A percentile compares a stretch with the other conserved stretches of the same genome.
phyloP scores from a whole-genome alignment of 345 rosid genomes.

The Populus deltoides region DNA sequence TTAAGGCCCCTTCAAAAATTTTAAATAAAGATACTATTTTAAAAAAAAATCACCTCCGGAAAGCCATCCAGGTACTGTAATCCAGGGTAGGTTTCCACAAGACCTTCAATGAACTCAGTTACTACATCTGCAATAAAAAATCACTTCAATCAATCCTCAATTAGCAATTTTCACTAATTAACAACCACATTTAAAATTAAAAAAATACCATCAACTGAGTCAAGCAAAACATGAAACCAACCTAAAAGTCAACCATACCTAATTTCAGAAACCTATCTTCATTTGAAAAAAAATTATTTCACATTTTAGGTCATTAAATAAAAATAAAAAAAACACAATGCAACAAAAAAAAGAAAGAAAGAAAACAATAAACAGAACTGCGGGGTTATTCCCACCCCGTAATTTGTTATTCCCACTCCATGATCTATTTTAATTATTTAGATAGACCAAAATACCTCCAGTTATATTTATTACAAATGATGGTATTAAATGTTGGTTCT shows the following conservation, averaged over 20 bases:
- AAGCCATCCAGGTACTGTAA: slow-evolving; percentile 89
- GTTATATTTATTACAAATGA: too few relatives aligned
- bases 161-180: neutral
- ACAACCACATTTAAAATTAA: neutral
- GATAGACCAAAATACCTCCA: too few relatives aligned
- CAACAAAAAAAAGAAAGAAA: neutral
- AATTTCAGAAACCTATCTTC: neutral
- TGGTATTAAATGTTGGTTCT: too few relatives aligned
- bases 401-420: too few relatives aligned
- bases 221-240: neutral
- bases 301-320: neutral
- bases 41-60: slow-evolving; percentile 59
- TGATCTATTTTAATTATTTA: too few relatives aligned
- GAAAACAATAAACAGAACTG: neutral
- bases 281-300: neutral
- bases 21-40: neutral
- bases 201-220: neutral
- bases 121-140: slow-evolving; percentile 66
- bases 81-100: slow-evolving; percentile 83
- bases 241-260: neutral
- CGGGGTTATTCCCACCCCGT: too few relatives aligned
- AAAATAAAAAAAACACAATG: neutral
- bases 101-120: slow-evolving; percentile 93
- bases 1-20: neutral
- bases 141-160: neutral